Base-by-base conservation (phyloP, 495 filamentous ascomycete genomes). In the Neurospora pannonica region DNA sequence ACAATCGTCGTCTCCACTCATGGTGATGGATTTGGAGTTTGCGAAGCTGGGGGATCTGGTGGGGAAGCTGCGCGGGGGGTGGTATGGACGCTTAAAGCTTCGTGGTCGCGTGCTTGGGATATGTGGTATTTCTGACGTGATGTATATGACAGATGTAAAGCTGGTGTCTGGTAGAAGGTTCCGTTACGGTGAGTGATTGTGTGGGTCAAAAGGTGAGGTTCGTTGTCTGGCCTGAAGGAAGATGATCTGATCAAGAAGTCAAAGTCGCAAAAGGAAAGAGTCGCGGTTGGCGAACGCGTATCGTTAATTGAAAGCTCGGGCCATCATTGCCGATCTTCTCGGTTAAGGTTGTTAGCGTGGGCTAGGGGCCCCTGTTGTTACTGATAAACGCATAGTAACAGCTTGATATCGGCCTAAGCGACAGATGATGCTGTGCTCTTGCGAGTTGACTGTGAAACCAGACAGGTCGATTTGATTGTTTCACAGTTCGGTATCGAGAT, bases 221-320 rank as follows among this genome's bases (percentile, higher is more conserved):
- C 54, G 54, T 62, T 62, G 54, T 62, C 54, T 62, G 54, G 54
- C 13, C 54, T 17, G 17, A 62, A 62, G 28, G 54, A 62, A 62
- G 54, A 62, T 62, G 54, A 62, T 62, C 54, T 62, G 54, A 62
- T 62, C 48, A 60, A 60, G 21, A 60, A 60, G 13, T 60, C 48
- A 31, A 31, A 62, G 48, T 62, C 48, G 48, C 48, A 62, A 62
- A 31, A 11, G 24, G 24, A 31, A 62, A 62, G 54, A 62, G 71
- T 72, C 69, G 69, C 69, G 38, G 74, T 73, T 60, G 71, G 46
- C 71, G 38, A 24, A 40, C 76, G 76, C 74, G 76, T 62, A 71
- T 71, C 70, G 62, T 75, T 71, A 77, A 77, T 77, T 75, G 74
- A 77, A 76, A 71, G 75, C 75, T 73, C 71, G 75, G 70, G 31